Percentiles rank a stretch among this genome's conserved stretches.
Evolutionary conservation across 768 basidiomycete species (phyloP).

Genomic region (Galerina marginata): DNA sequence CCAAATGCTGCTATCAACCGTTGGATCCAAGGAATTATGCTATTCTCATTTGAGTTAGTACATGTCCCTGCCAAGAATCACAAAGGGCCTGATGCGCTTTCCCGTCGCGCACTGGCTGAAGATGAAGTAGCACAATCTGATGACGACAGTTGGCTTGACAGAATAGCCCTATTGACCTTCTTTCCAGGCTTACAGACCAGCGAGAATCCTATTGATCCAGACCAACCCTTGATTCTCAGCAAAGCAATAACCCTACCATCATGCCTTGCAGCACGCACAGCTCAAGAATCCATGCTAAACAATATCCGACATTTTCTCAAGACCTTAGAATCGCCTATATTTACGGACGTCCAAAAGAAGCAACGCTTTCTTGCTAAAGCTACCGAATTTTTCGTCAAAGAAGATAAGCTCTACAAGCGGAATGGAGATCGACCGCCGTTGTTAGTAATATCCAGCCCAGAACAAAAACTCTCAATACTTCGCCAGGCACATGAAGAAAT

Average conservation of each 20-base stretch:
- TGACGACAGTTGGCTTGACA: conserved; percentile 34
- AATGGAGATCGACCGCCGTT: no score
- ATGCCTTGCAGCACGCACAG: background rate
- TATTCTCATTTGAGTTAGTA: conserved; percentile 29
- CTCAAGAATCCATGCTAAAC: background rate
- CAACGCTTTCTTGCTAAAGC: no score
- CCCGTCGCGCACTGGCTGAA: background rate
- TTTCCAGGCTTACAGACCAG: background rate
- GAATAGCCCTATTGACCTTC: conserved; percentile 6
- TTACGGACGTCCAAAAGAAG: no score
- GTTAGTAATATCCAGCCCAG: no score
- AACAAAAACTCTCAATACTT: no score
- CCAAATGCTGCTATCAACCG: conserved; percentile 26
- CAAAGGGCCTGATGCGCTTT: background rate
- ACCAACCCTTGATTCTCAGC: background rate
- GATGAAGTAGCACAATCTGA: conserved; percentile 20
- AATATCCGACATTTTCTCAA: conserved; percentile 4
- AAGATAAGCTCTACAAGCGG: no score
- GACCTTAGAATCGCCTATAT: no score
- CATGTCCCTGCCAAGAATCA: conserved; percentile 26
- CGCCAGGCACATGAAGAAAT: no score
- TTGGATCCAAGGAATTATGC: conserved; percentile 32
- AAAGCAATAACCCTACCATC: background rate
- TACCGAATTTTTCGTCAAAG: no score
- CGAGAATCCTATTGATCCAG: background rate